These are phyloP conservation scores for Microstroma glucosiphilum DNA, from an alignment of 1,284 basidiomycete species.

Conservation along the genomic window DNA sequence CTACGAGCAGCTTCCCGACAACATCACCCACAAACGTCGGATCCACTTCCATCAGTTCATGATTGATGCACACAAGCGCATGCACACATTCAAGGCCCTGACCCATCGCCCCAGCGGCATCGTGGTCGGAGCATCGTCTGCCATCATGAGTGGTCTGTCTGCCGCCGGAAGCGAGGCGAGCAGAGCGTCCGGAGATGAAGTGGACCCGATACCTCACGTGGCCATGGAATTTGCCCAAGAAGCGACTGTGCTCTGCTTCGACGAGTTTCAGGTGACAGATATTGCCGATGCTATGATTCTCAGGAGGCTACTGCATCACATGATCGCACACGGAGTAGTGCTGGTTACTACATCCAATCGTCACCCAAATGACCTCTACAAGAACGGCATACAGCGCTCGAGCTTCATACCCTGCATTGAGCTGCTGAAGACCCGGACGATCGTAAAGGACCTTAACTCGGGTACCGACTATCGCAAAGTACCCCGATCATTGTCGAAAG, in stretches of 20 bases:
- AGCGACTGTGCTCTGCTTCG: conserved; percentile 74
- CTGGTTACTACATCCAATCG: conserved; percentile 97
- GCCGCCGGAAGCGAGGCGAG: neutral
- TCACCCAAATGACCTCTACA: conserved; percentile 93
- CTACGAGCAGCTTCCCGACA: conserved; percentile 72
- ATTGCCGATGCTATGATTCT: conserved; percentile 99
- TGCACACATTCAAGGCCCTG: conserved; percentile 61
- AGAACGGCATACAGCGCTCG: conserved; percentile 96
- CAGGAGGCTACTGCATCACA: conserved; percentile 73
- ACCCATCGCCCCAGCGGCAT: conserved; percentile 45
- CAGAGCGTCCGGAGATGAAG: conserved; percentile 48
- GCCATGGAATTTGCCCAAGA: conserved; percentile 76
- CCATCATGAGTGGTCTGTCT: conserved; percentile 12
- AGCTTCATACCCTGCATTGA: conserved; percentile 94
- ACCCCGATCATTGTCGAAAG: conserved; percentile 63
- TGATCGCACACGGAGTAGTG: conserved; percentile 82
- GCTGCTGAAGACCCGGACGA: conserved; percentile 76
- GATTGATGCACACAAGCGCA: conserved; percentile 92
- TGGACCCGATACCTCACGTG: conserved; percentile 80
- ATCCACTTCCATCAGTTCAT: conserved; percentile 89
- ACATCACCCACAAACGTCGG: conserved; percentile 68
- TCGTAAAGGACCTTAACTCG: conserved; percentile 85
- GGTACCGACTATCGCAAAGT: conserved; percentile 66
- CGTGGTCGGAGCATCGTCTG: conserved; percentile 25
- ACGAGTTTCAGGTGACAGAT: conserved; percentile 98